These are phyloP conservation scores for Punica granatum DNA, from an alignment of 345 rosid genomes.

Conservation along the genomic window DNA sequence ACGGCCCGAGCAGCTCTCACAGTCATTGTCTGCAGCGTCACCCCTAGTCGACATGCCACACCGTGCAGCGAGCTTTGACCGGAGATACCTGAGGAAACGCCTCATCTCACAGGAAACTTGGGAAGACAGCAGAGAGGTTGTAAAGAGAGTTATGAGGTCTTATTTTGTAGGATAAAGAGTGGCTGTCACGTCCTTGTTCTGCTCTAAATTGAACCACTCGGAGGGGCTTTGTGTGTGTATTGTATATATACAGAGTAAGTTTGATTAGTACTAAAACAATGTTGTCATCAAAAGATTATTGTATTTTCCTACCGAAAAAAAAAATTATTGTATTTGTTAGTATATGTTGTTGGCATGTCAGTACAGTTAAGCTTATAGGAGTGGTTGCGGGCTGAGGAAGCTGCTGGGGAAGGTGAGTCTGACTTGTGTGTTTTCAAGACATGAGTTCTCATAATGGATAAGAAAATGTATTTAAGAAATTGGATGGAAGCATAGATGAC, in stretches of 20 bases:
- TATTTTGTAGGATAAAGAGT: not conserved
- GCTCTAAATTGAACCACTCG: not conserved
- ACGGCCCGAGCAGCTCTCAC: conserved; percentile 12
- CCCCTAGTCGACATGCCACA: not conserved
- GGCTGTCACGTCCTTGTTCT: conserved; percentile 8
- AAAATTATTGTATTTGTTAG: not conserved
- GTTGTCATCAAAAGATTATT: not conserved
- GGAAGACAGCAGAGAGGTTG: not conserved
- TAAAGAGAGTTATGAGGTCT: not conserved
- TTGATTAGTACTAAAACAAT: not conserved
- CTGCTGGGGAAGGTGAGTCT: not conserved
- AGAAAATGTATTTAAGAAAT: not conserved
- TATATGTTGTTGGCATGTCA: not conserved
- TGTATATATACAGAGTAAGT: not conserved
- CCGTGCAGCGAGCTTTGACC: conserved; percentile 8
- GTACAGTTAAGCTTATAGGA: too few species aligned
- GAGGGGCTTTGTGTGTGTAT: not conserved
- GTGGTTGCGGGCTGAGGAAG: conserved; percentile 4
- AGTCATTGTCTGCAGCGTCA: not conserved
- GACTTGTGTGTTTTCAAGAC: not conserved
- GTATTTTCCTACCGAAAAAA: too few species aligned
- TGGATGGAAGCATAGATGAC: not conserved
- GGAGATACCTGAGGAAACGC: conserved; percentile 2
- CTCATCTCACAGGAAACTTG: not conserved
- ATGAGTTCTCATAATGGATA: not conserved